phyloP scores from a whole-genome alignment of 306 rosid species.

The Vachellia pachyceras region DNA sequence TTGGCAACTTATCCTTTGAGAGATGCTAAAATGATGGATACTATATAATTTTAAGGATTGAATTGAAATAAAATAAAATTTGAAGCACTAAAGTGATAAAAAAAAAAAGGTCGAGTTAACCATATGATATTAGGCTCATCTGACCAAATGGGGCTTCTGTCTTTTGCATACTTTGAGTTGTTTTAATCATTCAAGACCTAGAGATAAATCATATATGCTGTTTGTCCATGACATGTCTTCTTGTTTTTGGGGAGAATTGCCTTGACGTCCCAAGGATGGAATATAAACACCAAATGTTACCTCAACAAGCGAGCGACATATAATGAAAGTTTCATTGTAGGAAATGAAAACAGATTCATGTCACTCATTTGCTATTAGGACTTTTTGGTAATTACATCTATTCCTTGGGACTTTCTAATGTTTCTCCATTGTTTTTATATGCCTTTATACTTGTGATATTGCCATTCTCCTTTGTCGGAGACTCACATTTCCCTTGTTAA shows the following conservation, averaged over 20 bases:
- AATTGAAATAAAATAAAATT: not conserved
- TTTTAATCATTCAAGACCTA: slow-evolving; percentile 28
- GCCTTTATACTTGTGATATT: slow-evolving; percentile 29
- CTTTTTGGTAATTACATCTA: too few species aligned
- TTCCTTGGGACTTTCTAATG: too few species aligned
- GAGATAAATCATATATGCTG: slow-evolving; percentile 1
- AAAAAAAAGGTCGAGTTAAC: not conserved
- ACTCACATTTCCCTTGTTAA: slow-evolving; percentile 20
- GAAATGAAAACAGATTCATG: too few species aligned
- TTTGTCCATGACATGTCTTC: not conserved
- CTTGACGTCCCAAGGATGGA: too few species aligned
- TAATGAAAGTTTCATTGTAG: too few species aligned
- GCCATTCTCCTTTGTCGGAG: slow-evolving; percentile 28
- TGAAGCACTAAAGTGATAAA: not conserved
- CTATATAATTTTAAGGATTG: not conserved
- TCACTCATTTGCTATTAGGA: too few species aligned
- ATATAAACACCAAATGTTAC: too few species aligned
- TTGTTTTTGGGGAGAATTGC: too few species aligned
- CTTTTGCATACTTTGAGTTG: slow-evolving; percentile 16
- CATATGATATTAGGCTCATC: not conserved
- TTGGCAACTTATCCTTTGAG: not conserved
- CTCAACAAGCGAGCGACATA: too few species aligned
- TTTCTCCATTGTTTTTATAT: too few species aligned
- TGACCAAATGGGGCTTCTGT: not conserved
- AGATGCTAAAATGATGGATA: not conserved